Percentiles rank a stretch among this genome's conserved stretches.
Conservation (phyloP, 208 protist species). For the Trypanosoma platydactyli region DNA sequence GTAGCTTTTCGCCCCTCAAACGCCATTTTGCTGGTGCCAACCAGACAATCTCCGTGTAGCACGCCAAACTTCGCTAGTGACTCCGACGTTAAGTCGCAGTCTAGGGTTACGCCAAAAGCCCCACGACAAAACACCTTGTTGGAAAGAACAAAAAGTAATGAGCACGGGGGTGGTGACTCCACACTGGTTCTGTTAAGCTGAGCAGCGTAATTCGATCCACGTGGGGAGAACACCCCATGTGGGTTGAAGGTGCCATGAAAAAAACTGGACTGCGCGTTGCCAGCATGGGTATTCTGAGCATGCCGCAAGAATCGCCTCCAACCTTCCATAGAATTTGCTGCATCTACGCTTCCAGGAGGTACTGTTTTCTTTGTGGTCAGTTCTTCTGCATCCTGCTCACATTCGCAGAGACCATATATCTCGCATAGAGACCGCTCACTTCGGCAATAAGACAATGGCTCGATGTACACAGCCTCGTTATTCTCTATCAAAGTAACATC, state of each 20-base stretch:
- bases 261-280: background rate
- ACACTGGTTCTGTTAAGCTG: background rate
- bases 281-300: background rate
- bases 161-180: background rate
- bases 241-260: background rate
- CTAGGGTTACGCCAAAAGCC: constrained; percentile 37
- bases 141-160: constrained; percentile 36
- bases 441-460: constrained; percentile 11
- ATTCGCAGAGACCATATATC: constrained; percentile 18
- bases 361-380: background rate
- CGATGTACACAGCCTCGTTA: background rate
- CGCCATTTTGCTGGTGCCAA: background rate
- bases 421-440: constrained; percentile 11
- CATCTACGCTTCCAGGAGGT: background rate
- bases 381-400: background rate
- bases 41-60: constrained; percentile 41
- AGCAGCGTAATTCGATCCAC: background rate
- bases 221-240: constrained; percentile 3
- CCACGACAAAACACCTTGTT: constrained; percentile 32
- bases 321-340: background rate
- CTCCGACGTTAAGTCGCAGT: constrained; percentile 33
- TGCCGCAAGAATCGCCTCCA: background rate
- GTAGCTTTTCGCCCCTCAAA: constrained; percentile 20
- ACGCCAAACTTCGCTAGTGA: constrained; percentile 42
- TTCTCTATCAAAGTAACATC: background rate